Conservation (phyloP, 257 asterid genomes). For the Apocynum venetum region DNA sequence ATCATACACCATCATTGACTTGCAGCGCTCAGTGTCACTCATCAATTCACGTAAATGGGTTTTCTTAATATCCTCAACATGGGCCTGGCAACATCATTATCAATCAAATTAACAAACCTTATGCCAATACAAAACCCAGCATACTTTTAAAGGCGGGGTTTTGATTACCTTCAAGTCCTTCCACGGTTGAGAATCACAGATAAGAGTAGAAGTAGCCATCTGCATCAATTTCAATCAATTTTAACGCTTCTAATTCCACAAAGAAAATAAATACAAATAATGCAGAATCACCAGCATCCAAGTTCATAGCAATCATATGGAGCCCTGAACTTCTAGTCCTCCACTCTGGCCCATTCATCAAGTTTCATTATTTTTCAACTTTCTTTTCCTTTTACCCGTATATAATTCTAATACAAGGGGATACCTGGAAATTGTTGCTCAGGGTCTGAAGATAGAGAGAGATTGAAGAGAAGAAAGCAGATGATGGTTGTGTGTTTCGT, state of each 20-base stretch:
- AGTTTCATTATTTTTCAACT: neutral
- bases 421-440: neutral
- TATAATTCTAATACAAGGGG: neutral
- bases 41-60: conserved; percentile 84
- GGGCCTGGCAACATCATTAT: conserved; percentile 43
- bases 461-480: neutral
- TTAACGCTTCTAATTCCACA: neutral
- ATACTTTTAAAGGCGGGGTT: neutral
- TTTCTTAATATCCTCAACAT: conserved; percentile 75
- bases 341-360: neutral
- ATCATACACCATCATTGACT: conserved; percentile 81
- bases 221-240: conserved; percentile 24
- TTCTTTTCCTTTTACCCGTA: neutral
- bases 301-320: neutral
- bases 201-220: conserved; percentile 73
- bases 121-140: neutral
- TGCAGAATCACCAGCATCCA: neutral
- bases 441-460: neutral
- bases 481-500: neutral
- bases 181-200: conserved; percentile 72
- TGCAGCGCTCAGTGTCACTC: conserved; percentile 67
- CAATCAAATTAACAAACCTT: neutral
- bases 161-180: conserved; percentile 68
- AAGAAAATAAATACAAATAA: too few species aligned
- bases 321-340: neutral